Base-by-base conservation (phyloP, 306 rosid species). In the Cucumis cinereus region DNA sequence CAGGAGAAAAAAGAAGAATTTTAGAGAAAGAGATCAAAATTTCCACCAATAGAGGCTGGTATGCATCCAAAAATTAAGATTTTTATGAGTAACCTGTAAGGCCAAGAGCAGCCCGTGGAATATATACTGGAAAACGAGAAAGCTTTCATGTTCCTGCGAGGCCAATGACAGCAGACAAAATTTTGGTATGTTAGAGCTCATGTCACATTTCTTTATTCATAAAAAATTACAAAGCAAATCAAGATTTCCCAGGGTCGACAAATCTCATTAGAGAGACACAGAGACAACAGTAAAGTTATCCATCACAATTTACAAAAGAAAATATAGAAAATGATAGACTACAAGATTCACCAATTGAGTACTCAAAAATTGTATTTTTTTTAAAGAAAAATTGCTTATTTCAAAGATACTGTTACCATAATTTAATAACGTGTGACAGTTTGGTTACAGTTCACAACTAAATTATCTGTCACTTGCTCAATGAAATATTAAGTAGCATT, bases 91-190 rank as follows among this genome's bases (percentile, higher is more conserved):
- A 83, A 82, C 88, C 84, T 78, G 87, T 67, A 45, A 43, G 36
- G 57, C 78, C 81, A 81, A 81, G 84, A 85, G 84, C 55, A 2
- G 82, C 84, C 78, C 68, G 74, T 59, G 79, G 69, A 74, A 19
- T 60, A 78, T 60, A 78, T 43, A 23, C 56, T 68, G 56, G 56
- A 68, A 40, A 41, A 11, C 19, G 9, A 10, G 49, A 20, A 63
- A 35, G 35, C 35, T 41, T 68, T 43, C 30, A 43, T 68, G 74
- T 22, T 40, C 74, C 74, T 68, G 74, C 13, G 14, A 68, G 74
- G 74, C 20, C 26, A 68, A 68, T 6, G 36, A 40, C 56, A 43
- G 70, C 45, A 63, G 35, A 30, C 22, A 68, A 30, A 23, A 6
- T 23, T 24, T 41, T 22, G 74, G 36, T 68, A 43, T 12, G 74